A percentile compares a stretch with the other conserved stretches of the same genome.
These are phyloP conservation scores for Candida pseudoglaebosa DNA, from an alignment of 805 yeast species.

Conservation along the genomic window DNA sequence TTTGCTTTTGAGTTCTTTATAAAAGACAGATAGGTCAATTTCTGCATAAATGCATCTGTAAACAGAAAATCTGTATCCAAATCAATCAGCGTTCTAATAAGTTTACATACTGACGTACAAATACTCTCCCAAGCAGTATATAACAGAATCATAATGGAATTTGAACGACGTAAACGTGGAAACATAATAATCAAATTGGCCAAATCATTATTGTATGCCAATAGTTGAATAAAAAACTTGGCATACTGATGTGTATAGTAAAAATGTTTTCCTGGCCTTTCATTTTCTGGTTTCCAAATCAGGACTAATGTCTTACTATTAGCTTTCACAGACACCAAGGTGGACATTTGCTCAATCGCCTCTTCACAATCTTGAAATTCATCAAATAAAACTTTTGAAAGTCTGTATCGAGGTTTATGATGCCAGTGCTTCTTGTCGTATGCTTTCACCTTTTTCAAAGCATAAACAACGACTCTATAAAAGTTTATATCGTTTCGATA, in stretches of 20 bases:
- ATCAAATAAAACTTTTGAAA: conserved; percentile 58
- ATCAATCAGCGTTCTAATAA: conserved; percentile 43
- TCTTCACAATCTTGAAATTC: conserved; percentile 47
- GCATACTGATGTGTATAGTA: conserved; percentile 71
- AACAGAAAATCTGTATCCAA: conserved; percentile 41
- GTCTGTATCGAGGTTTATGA: conserved; percentile 73
- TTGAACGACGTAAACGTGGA: conserved; percentile 72
- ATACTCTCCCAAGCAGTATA: conserved; percentile 63
- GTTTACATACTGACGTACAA: conserved; percentile 47
- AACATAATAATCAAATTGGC: conserved; percentile 56
- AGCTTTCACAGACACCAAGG: conserved; percentile 61
- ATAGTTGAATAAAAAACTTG: conserved; percentile 53
- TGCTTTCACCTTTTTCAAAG: conserved; percentile 44
- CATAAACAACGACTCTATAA: conserved; percentile 36
- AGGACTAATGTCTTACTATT: conserved; percentile 68
- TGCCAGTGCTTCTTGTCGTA: conserved; percentile 89
- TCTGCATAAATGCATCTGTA: conserved; percentile 50
- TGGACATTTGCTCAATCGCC: conserved; percentile 63
- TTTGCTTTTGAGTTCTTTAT: conserved; percentile 30
- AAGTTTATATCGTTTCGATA: conserved; percentile 20
- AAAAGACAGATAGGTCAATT: conserved; percentile 43
- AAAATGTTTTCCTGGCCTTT: conserved; percentile 91
- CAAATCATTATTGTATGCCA: conserved; percentile 52
- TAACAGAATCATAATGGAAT: conserved; percentile 69
- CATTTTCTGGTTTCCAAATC: conserved; percentile 92